phyloP scores from a whole-genome alignment of 169 alveolate species.

The Toxoplasma gondii region DNA sequence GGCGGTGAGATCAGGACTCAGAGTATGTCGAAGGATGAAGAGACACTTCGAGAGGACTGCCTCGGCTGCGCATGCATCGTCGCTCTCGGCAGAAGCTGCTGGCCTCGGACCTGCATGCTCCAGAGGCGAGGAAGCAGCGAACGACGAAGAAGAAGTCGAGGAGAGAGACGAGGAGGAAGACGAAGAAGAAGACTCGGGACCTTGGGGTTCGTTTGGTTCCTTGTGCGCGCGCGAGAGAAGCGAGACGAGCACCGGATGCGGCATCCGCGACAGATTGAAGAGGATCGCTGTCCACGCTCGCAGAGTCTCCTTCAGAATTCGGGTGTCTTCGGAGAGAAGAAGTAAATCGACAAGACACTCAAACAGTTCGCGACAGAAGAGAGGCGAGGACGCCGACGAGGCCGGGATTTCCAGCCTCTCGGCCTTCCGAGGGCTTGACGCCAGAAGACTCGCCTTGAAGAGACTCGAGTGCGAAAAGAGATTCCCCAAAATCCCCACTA shows the following conservation, averaged over 20 bases:
- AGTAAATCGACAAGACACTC: background rate
- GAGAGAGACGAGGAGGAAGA: background rate
- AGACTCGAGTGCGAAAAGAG: background rate
- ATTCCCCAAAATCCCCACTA: slow-evolving; percentile 9
- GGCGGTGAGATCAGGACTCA: background rate
- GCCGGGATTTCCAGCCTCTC: background rate
- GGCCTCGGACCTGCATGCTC: background rate
- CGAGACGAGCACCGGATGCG: background rate
- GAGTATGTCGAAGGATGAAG: background rate
- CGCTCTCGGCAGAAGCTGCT: background rate
- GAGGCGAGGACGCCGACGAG: background rate
- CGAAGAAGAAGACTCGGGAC: background rate
- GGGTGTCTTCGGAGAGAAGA: background rate
- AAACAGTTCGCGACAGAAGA: background rate
- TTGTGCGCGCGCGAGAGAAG: background rate
- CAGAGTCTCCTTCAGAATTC: background rate
- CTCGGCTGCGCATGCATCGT: background rate
- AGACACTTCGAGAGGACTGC: background rate
- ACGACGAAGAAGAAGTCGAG: background rate
- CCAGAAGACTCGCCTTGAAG: background rate
- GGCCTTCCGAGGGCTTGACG: background rate
- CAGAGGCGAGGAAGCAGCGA: background rate
- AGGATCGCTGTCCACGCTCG: background rate
- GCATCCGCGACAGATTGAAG: background rate
- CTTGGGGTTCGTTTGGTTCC: background rate